phyloP scores from a whole-genome alignment of 495 filamentous ascomycete species.

The Talaromyces stipitatus region DNA sequence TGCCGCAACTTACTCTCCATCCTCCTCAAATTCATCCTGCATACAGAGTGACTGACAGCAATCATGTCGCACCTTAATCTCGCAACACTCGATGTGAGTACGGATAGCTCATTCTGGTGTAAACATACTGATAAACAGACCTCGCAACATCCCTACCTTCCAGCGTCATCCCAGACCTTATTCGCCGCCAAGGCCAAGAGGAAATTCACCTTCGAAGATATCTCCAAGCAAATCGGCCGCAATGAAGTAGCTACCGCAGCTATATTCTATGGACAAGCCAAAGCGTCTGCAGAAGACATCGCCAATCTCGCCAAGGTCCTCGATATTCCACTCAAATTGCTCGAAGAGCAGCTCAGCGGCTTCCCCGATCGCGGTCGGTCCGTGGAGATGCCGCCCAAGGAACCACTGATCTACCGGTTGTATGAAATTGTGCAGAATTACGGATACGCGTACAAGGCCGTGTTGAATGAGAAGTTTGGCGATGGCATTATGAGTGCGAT shows the following conservation, averaged over 20 bases:
- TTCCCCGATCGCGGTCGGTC: constrained; percentile 79
- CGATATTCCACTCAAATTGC: constrained; percentile 44
- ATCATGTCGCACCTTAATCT: constrained; percentile 12
- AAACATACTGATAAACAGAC: constrained; percentile 14
- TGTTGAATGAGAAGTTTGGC: constrained; percentile 98
- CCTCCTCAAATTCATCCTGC: neutral
- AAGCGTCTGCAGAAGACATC: constrained; percentile 72
- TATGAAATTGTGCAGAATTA: constrained; percentile 99
- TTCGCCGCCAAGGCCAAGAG: constrained; percentile 76
- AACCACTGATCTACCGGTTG: constrained; percentile 87
- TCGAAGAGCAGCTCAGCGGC: constrained; percentile 57
- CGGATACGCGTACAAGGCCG: constrained; percentile 91
- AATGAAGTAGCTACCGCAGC: constrained; percentile 88
- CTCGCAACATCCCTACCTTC: constrained; percentile 47
- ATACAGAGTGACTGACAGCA: no score
- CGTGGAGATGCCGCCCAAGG: constrained; percentile 88
- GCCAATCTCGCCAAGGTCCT: constrained; percentile 62
- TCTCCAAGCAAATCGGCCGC: constrained; percentile 68
- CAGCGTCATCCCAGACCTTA: constrained; percentile 62
- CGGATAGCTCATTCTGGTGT: neutral
- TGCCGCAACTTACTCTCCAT: neutral
- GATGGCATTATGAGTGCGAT: constrained; percentile 99
- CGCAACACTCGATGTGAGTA: constrained; percentile 16
- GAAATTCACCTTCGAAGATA: constrained; percentile 71
- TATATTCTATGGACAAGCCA: constrained; percentile 90